These are phyloP conservation scores for Arachis stenosperma DNA, from an alignment of 306 rosid genomes.

Conservation along the genomic window DNA sequence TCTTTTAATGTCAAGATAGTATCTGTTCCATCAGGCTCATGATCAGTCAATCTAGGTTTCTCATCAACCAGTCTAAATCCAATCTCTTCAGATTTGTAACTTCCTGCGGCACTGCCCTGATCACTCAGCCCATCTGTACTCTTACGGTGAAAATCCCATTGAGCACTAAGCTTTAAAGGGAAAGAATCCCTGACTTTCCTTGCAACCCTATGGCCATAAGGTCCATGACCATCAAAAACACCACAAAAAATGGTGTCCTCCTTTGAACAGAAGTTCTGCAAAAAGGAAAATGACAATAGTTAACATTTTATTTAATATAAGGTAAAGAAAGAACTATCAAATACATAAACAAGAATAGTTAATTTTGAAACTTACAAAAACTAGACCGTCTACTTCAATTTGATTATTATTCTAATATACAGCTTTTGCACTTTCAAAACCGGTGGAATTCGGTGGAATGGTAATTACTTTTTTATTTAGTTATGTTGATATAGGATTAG, in stretches of 20 bases:
- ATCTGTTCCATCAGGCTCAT: conserved; percentile 39
- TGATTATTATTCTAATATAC: conserved; percentile 8
- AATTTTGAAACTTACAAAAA: background rate
- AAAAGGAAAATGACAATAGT: conserved; percentile 8
- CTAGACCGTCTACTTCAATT: conserved; percentile 20
- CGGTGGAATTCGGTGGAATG: background rate
- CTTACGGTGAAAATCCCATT: conserved; percentile 59
- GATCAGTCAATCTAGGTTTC: conserved; percentile 36
- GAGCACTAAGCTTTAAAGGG: conserved; percentile 77
- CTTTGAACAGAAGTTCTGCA: conserved; percentile 77
- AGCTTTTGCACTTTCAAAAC: conserved; percentile 14
- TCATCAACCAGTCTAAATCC: conserved; percentile 44
- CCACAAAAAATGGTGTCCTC: conserved; percentile 77
- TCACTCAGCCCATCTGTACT: conserved; percentile 40
- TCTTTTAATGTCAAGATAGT: conserved; percentile 54
- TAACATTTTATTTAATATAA: conserved; percentile 5
- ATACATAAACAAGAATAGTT: background rate
- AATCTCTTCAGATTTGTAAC: conserved; percentile 41
- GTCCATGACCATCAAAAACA: conserved; percentile 98
- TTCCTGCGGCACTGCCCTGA: conserved; percentile 40
- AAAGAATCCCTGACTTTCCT: conserved; percentile 85
- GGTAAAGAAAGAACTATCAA: background rate
- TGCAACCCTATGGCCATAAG: conserved; percentile 85
- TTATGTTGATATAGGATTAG: too few relatives aligned
- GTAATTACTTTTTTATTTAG: too few relatives aligned